Conservation (phyloP, 2,329 filamentous ascomycete species). For the Lachnellula hyalina region DNA sequence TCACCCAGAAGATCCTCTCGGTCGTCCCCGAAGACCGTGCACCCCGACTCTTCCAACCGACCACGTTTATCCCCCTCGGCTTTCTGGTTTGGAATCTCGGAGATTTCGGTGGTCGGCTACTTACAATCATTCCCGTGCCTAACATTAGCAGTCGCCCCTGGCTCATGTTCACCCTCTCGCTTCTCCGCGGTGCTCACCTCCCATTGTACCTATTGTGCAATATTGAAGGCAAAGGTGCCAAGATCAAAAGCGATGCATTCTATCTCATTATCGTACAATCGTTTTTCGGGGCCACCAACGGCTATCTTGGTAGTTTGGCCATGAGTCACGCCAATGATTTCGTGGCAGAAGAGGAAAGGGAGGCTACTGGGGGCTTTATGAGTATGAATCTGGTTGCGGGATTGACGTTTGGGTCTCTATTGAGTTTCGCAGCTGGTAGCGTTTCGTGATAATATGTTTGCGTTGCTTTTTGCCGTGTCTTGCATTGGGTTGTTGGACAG, state of each 20-base stretch:
- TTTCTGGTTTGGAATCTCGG: conserved; percentile 94
- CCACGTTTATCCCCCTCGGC: conserved; percentile 80
- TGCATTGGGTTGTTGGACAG: too few relatives aligned
- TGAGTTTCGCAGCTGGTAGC: conserved; percentile 70
- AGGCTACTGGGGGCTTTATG: conserved; percentile 93
- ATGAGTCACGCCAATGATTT: conserved; percentile 88
- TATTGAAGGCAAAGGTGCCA: conserved; percentile 67
- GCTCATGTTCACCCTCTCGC: conserved; percentile 60
- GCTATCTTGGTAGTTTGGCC: conserved; percentile 77
- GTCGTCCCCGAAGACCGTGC: conserved; percentile 38
- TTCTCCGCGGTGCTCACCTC: conserved; percentile 65
- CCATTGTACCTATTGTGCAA: conserved; percentile 91
- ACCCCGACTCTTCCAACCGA: conserved; percentile 59
- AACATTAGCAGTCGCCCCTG: conserved; percentile 55
- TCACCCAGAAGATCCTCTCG: conserved; percentile 65
- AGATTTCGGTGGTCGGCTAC: conserved; percentile 71
- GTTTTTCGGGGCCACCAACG: conserved; percentile 78
- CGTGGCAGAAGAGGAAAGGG: conserved; percentile 76
- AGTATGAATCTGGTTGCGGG: conserved; percentile 81
- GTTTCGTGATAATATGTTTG: conserved; percentile 1
- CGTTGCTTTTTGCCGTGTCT: neutral
- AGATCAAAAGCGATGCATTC: conserved; percentile 75
- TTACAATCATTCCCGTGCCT: conserved; percentile 53
- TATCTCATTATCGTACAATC: conserved; percentile 82
- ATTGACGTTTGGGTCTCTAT: conserved; percentile 74